A percentile compares a stretch with the other conserved stretches of the same genome.
Conservation (phyloP, 306 rosid genomes). For the Pyrus communis region DNA sequence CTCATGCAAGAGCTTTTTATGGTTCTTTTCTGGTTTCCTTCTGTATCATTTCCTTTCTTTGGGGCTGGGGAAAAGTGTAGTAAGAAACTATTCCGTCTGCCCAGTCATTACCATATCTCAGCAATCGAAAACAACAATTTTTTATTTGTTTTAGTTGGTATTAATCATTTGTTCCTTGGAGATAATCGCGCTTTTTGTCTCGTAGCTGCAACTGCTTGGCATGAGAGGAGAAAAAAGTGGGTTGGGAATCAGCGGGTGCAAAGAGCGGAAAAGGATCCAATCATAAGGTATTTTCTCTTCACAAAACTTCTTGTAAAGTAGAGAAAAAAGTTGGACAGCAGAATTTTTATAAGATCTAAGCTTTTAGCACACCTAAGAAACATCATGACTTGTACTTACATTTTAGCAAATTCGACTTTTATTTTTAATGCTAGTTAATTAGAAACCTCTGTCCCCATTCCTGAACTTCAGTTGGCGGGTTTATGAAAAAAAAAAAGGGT, state of each 20-base stretch:
- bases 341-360: neutral
- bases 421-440: neutral
- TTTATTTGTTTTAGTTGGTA: neutral
- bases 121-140: neutral
- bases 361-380: neutral
- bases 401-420: neutral
- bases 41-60: neutral
- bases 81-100: neutral
- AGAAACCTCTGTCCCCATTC: neutral
- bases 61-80: neutral
- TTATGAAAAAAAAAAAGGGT: neutral
- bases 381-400: no score
- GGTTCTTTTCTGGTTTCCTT: neutral
- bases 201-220: constrained; percentile 79
- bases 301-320: neutral
- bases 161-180: neutral
- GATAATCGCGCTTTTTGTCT: constrained; percentile 17
- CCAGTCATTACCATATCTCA: neutral
- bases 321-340: neutral
- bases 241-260: constrained; percentile 52
- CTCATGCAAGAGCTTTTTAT: no score
- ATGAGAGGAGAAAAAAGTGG: constrained; percentile 84
- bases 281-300: constrained; percentile 58
- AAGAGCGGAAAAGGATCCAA: constrained; percentile 56
- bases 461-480: neutral